Evolutionary conservation across 2,329 filamentous ascomycete genomes (phyloP), one percentile per base, ranked within the genome.

Genomic region (Fusarium bulbicola): DNA sequence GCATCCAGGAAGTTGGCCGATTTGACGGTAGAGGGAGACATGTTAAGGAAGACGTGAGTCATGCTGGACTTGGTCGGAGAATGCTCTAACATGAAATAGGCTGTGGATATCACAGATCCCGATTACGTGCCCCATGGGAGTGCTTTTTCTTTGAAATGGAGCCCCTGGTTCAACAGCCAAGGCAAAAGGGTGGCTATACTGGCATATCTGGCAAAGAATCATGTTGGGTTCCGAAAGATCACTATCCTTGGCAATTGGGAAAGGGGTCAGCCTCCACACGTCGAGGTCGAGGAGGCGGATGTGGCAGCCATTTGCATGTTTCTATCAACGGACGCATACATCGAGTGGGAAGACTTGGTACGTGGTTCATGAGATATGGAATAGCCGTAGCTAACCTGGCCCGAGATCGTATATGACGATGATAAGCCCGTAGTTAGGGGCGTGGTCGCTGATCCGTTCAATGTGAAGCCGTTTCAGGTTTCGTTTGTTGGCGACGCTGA

Each of bases 271-370:
- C 68, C 80, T 2, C 83, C 86, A 4, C 70, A 75, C 3, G 63
- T 89, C 5, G 71, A 79, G 4, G 76, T 88, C 2, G 84, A 83
- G 32, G 68, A 79, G 24, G 68, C 74, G 3, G 87, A 90, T 59
- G 78, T 80, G 5, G 80, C 82, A 40, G 85, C 86, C 0, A 83
- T 87, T 21, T 90, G 89, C 71, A 76, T 87, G 18, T 83, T 84
- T 67, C 82, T 90, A 21, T 83, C 83, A 1, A 80, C 84, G 0
- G 88, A 90, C 70, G 84, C 88, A 3, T 89, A 89, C 70, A 80
- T 90, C 20, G 84, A 86, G 57, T 90, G 88, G 83, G 88, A 90
- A 73, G 83, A 88, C 52, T 81, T 79, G 45, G 86, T 87, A 80
- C 47, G 84, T 57, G 59, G 28, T 2, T 7, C 26, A 7, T 14